Conservation (phyloP, 768 basidiomycete species). For the Panaeolus cyanescens region DNA sequence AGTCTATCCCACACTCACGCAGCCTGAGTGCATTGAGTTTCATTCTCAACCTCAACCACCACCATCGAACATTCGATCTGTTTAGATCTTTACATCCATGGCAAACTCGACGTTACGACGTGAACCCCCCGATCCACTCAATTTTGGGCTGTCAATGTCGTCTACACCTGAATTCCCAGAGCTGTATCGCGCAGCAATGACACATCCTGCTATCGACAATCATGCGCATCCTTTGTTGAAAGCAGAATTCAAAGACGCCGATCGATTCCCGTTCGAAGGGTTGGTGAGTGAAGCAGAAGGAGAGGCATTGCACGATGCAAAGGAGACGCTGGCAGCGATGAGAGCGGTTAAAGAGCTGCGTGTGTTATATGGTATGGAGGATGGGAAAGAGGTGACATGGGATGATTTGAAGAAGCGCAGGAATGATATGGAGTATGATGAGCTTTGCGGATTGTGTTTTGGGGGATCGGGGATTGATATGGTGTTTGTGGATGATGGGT, state of each 20-base stretch:
- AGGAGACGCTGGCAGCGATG: conserved; percentile 57
- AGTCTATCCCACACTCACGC: no score
- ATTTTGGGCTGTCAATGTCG: background rate
- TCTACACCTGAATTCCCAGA: conserved; percentile 10
- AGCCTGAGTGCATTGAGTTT: no score
- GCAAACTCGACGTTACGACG: background rate
- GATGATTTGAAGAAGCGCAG: conserved; percentile 56
- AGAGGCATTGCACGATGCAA: conserved; percentile 52
- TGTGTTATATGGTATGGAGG: conserved; percentile 45
- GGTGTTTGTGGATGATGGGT: conserved; percentile 74
- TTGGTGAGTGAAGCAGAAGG: conserved; percentile 66
- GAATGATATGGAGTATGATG: conserved; percentile 45
- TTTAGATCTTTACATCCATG: background rate
- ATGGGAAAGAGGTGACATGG: conserved; percentile 45
- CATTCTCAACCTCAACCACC: no score
- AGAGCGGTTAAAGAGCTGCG: conserved; percentile 60
- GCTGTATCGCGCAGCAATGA: conserved; percentile 30
- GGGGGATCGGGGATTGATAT: conserved; percentile 60
- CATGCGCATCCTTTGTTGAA: conserved; percentile 75
- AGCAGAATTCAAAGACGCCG: conserved; percentile 37
- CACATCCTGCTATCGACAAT: conserved; percentile 70
- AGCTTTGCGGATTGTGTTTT: conserved; percentile 61
- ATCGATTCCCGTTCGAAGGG: conserved; percentile 57
- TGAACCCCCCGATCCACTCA: background rate
- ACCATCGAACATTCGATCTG: background rate